Percentiles rank a stretch among this genome's conserved stretches.
Conservation (phyloP, 208 protist species). For the Acanthamoeba triangularis region DNA sequence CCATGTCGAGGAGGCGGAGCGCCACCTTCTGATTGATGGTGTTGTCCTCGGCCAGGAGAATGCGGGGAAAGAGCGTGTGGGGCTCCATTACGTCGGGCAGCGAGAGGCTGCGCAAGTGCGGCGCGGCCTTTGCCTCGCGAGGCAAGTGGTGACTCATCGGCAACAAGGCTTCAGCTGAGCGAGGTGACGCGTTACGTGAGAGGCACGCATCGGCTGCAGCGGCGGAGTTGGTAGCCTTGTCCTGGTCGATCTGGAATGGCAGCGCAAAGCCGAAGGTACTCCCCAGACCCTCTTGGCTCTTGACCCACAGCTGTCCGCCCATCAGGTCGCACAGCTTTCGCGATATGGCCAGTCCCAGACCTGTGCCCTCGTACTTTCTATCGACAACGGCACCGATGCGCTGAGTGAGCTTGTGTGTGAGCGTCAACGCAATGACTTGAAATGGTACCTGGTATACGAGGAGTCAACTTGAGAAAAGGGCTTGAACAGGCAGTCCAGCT, state of each 20-base stretch:
- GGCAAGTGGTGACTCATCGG: not conserved
- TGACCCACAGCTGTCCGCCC: conserved; percentile 19
- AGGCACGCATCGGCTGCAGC: not conserved
- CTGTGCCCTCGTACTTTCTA: no score
- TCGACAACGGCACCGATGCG: no score
- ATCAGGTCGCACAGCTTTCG: conserved; percentile 68
- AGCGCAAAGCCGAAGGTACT: conserved; percentile 35
- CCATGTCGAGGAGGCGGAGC: not conserved
- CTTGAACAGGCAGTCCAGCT: conserved; percentile 76
- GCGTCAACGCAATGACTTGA: conserved; percentile 17
- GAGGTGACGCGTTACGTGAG: no score
- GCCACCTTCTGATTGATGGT: conserved; percentile 61
- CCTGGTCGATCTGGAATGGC: not conserved
- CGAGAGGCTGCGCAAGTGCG: not conserved
- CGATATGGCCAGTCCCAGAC: conserved; percentile 69
- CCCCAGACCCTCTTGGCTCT: conserved; percentile 18
- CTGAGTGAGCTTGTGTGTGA: no score
- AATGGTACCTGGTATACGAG: conserved; percentile 58
- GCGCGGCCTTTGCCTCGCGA: no score
- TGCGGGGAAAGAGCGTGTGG: not conserved
- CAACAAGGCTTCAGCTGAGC: not conserved
- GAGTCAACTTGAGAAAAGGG: conserved; percentile 74
- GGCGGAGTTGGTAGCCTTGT: not conserved
- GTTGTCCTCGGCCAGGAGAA: conserved; percentile 67
- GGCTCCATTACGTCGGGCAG: not conserved